Base-by-base conservation (phyloP, 257 asterid genomes). In the Coffea canephora region DNA sequence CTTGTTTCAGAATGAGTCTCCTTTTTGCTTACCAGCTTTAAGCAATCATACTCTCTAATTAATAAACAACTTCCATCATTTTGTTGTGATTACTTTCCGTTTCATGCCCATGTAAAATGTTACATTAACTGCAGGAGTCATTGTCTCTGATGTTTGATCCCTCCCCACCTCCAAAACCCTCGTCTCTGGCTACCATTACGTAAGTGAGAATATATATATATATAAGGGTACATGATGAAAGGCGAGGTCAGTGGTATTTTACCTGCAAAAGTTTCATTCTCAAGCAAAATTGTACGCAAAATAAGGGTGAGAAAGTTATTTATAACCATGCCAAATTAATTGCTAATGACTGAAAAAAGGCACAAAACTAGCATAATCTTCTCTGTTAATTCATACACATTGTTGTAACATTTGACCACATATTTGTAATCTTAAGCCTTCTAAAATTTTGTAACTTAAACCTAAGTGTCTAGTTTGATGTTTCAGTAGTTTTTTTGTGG, bases 81-180 rank as follows among this genome's bases (percentile, higher is more conserved):
- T 55, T 54, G 69, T 45, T 71, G 71, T 45, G 27, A 62, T 25
- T 77, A 66, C 48, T 41, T 75, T 73, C 39, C 52, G 16, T 69
- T 69, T 41, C 73, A 68, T 36, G 72, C 72, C 48, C 36, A 15
- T 48, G 36, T 36, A 16, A 68, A 71, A n/a, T 41, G 62, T 71
- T 10, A 71, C 8, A 68, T 36, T 68, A 68, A 19, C 52, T 41
- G 43, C 16, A 69, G 15, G n/a, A 49, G 39, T 25, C 43, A 14
- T 71, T 25, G 1, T 43, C 61, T 43, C 1, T 76, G 48, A 25
- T 48, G 41, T 72, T 46, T 25, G 27, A 61, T 43, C 78, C 18
- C 70, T 25, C 31, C 25, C 64, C 25, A 31, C 34, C 34, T 31
- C 34, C 34, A 31, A 31, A 31, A 31, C 34, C 34, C 34, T 31